phyloP scores from a whole-genome alignment of 2,329 filamentous ascomycete genomes.

The Cladorrhinum sp. region DNA sequence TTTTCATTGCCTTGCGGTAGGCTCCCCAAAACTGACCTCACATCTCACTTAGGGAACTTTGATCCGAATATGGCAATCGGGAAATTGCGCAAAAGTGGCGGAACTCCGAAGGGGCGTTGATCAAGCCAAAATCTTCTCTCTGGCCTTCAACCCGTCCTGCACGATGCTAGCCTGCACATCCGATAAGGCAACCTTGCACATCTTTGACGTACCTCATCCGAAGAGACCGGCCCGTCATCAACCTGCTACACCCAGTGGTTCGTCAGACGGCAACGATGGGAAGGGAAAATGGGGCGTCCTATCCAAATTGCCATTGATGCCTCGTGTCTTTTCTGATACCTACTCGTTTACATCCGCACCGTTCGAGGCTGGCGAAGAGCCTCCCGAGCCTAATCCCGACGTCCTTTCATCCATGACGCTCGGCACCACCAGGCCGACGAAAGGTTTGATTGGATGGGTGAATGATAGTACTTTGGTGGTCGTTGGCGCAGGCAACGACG shows the following conservation, averaged over 20 bases:
- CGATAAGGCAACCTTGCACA: constrained; percentile 92
- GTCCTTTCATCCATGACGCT: constrained; percentile 41
- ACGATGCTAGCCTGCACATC: constrained; percentile 85
- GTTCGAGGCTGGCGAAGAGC: constrained; percentile 81
- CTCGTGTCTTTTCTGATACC: constrained; percentile 81
- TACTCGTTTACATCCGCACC: constrained; percentile 80
- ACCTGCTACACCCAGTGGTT: constrained; percentile 6
- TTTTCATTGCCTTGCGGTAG: not conserved
- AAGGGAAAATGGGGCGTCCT: constrained; percentile 82
- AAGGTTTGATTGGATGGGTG: constrained; percentile 84
- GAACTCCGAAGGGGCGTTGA: constrained; percentile 90
- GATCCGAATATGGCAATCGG: constrained; percentile 78
- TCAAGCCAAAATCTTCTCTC: constrained; percentile 78
- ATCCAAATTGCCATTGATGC: constrained; percentile 78
- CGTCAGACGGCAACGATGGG: constrained; percentile 42
- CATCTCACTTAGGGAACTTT: constrained; percentile 65
- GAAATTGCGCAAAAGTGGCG: constrained; percentile 73
- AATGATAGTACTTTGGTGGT: constrained; percentile 71
- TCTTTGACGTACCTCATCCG: constrained; percentile 77
- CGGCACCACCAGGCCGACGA: constrained; percentile 60
- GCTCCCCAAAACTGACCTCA: no score
- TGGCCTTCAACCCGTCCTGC: constrained; percentile 82
- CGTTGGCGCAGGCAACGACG: constrained; percentile 74
- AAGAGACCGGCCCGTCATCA: constrained; percentile 36
- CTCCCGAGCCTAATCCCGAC: constrained; percentile 44